A percentile compares a stretch with the other conserved stretches of the same genome.
phyloP scores from a whole-genome alignment of 441 rosid species.

The Jatropha podagrica region DNA sequence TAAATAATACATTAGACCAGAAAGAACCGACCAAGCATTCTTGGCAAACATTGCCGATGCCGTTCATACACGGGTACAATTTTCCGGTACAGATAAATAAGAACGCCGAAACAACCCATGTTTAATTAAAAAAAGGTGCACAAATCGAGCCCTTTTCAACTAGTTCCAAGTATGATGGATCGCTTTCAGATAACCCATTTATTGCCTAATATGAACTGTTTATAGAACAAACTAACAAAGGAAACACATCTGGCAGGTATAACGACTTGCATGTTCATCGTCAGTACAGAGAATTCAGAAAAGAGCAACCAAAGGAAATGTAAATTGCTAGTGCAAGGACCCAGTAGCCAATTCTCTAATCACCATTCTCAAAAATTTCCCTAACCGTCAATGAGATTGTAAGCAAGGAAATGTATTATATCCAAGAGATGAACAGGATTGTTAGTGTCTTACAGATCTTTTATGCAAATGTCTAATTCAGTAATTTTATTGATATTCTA shows the following conservation, averaged over 20 bases:
- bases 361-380: not conserved
- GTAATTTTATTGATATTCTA: too few species aligned
- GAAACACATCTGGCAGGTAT: not conserved
- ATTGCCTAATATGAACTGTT: not conserved
- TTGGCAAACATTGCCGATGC: not conserved
- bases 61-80: too few species aligned
- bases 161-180: not conserved
- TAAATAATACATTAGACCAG: not conserved
- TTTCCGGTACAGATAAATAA: not conserved
- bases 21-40: not conserved
- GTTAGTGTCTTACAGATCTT: not conserved
- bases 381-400: not conserved
- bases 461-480: too few species aligned
- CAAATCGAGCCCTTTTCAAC: not conserved
- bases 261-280: not conserved
- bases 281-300: not conserved
- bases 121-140: not conserved
- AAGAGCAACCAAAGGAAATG: not conserved
- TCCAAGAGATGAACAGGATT: not conserved
- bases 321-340: not conserved
- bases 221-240: not conserved
- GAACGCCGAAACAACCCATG: not conserved
- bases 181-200: not conserved
- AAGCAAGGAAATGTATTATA: not conserved
- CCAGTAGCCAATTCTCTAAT: not conserved